Percentiles rank a stretch among this genome's conserved stretches.
Evolutionary conservation across 495 filamentous ascomycete genomes (phyloP).

Genomic region (Lindgomyces ingoldianus): DNA sequence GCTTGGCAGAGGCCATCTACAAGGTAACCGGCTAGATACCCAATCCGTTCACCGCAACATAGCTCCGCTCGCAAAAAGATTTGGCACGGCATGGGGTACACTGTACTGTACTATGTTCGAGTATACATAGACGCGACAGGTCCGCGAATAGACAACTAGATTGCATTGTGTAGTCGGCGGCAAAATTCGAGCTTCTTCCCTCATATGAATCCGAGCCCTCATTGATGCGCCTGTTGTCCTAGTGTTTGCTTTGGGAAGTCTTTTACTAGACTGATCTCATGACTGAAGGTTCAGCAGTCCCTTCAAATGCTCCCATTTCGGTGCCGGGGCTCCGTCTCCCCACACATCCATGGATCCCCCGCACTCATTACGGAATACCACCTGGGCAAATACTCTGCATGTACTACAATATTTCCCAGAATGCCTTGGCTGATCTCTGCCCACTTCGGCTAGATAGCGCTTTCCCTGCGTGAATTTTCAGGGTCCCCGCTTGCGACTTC

Average conservation of each 20-base stretch:
- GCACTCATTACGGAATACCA: too few relatives aligned
- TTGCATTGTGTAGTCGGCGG: not conserved
- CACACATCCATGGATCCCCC: too few relatives aligned
- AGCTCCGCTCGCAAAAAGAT: not conserved
- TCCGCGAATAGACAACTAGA: conserved; percentile 3
- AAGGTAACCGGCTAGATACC: conserved; percentile 71
- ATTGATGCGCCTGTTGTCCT: not conserved
- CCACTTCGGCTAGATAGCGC: not conserved
- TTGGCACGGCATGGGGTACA: conserved; percentile 23
- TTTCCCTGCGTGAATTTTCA: not conserved
- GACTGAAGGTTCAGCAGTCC: too few relatives aligned
- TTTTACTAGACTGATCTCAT: too few relatives aligned
- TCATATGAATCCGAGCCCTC: not conserved
- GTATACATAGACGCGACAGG: conserved; percentile 12
- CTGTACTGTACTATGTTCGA: conserved; percentile 34
- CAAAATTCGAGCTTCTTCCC: conserved; percentile 7
- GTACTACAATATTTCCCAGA: too few relatives aligned
- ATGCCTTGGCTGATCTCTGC: not conserved
- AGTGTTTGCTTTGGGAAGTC: too few relatives aligned
- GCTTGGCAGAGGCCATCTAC: conserved; percentile 92
- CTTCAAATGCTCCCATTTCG: too few relatives aligned
- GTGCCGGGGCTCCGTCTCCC: too few relatives aligned
- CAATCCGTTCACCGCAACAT: not conserved
- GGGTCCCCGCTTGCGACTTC: not conserved
- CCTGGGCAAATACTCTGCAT: too few relatives aligned